Percentiles rank a stretch among this genome's conserved stretches.
These are phyloP conservation scores for Epichloe amarillans DNA, from an alignment of 2,329 filamentous ascomycete genomes.

Conservation along the genomic window DNA sequence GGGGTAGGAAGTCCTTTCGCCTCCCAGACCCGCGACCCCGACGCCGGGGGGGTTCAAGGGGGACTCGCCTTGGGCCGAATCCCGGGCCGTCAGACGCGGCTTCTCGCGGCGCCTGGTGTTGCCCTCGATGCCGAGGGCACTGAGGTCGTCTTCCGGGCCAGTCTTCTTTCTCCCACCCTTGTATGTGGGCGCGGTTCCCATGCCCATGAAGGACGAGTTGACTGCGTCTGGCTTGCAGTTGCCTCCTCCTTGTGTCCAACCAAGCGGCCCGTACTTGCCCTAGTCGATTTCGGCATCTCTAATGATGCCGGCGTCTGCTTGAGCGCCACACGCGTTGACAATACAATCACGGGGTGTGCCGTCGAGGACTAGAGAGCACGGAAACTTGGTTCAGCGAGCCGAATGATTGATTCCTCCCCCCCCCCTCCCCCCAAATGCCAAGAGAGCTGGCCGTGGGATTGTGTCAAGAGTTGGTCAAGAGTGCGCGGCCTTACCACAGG, in stretches of 20 bases:
- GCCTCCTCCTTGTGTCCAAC: constrained; percentile 5
- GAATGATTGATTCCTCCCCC: background rate
- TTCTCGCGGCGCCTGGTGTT: background rate
- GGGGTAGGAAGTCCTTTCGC: background rate
- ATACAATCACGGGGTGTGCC: constrained; percentile 4
- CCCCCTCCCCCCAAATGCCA: background rate
- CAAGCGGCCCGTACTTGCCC: constrained; percentile 1
- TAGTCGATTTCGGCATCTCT: constrained; percentile 1
- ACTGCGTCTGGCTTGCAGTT: constrained; percentile 4
- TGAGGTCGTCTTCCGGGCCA: background rate
- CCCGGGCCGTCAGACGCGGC: background rate
- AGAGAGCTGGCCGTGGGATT: background rate
- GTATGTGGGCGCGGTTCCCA: background rate
- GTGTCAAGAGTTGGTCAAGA: too few species aligned
- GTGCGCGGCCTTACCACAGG: background rate
- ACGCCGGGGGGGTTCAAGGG: background rate
- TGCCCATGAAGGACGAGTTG: constrained; percentile 1
- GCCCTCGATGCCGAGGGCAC: background rate
- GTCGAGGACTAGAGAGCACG: background rate
- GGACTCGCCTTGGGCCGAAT: background rate
- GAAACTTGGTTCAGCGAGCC: background rate
- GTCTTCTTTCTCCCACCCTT: background rate
- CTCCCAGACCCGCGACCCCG: background rate
- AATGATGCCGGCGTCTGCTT: constrained; percentile 4
- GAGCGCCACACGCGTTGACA: constrained; percentile 3